These are phyloP conservation scores for Clathrus columnatus DNA, from an alignment of 768 basidiomycete genomes.

Conservation along the genomic window DNA sequence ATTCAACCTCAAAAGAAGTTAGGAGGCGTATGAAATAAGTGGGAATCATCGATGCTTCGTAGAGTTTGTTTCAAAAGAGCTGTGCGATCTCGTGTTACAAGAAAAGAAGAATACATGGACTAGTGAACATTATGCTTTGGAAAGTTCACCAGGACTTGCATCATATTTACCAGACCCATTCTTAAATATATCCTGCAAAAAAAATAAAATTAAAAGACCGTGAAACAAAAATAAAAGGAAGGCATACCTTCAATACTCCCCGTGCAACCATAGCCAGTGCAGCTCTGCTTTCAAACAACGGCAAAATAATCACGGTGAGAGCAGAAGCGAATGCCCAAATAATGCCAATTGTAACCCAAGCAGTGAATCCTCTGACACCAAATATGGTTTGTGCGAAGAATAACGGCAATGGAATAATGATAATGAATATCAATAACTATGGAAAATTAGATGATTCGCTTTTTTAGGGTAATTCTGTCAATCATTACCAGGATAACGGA, in stretches of 20 bases:
- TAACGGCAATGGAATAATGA: constrained; percentile 76
- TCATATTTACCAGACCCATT: not conserved
- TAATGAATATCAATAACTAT: constrained; percentile 53
- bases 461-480: constrained; percentile 17
- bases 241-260: constrained; percentile 56
- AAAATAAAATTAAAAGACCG: not conserved
- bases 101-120: not conserved
- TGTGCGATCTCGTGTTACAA: no score
- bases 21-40: no score
- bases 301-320: constrained; percentile 72
- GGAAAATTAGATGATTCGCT: not conserved
- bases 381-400: constrained; percentile 78
- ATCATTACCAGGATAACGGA: constrained; percentile 50
- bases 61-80: no score
- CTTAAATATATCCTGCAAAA: not conserved
- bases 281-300: constrained; percentile 72
- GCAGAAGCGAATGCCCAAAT: constrained; percentile 77
- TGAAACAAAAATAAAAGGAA: not conserved
- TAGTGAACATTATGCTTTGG: not conserved
- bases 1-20: no score
- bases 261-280: constrained; percentile 50
- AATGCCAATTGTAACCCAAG: constrained; percentile 77
- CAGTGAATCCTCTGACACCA: constrained; percentile 51
- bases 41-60: no score
- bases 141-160: not conserved